Evolutionary conservation across 2,329 filamentous ascomycete genomes (phyloP).

Genomic region (Cladophialophora immunda): DNA sequence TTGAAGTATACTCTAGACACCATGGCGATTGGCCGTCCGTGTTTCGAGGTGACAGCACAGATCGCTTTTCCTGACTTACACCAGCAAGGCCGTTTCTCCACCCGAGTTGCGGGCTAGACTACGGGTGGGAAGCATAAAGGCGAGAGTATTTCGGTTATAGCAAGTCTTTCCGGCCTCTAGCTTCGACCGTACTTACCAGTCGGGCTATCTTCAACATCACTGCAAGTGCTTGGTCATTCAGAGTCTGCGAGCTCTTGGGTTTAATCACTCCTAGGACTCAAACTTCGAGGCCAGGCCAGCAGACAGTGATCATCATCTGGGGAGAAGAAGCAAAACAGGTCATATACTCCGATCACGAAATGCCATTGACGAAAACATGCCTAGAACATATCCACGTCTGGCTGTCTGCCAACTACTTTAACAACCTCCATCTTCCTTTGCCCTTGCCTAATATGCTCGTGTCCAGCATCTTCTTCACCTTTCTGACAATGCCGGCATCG

Average conservation of each 20-base stretch:
- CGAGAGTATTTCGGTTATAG: background rate
- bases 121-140: background rate
- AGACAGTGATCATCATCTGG: background rate
- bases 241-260: too few relatives aligned
- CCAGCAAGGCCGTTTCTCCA: background rate
- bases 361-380: background rate
- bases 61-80: background rate
- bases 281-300: background rate
- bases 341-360: background rate
- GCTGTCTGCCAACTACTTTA: slow-evolving; percentile 12
- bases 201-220: background rate
- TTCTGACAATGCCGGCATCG: slow-evolving; percentile 18
- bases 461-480: slow-evolving; percentile 16
- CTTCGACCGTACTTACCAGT: background rate
- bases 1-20: background rate
- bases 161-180: background rate
- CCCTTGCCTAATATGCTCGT: slow-evolving; percentile 4
- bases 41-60: background rate
- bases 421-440: slow-evolving; percentile 14
- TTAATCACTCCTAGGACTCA: too few relatives aligned
- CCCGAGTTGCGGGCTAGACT: background rate
- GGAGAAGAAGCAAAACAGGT: background rate
- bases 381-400: slow-evolving; percentile 6
- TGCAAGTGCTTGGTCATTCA: too few relatives aligned
- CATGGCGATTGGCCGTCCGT: background rate